Conservation (phyloP, 2,329 filamentous ascomycete species). For the Xylariaceae sp. region DNA sequence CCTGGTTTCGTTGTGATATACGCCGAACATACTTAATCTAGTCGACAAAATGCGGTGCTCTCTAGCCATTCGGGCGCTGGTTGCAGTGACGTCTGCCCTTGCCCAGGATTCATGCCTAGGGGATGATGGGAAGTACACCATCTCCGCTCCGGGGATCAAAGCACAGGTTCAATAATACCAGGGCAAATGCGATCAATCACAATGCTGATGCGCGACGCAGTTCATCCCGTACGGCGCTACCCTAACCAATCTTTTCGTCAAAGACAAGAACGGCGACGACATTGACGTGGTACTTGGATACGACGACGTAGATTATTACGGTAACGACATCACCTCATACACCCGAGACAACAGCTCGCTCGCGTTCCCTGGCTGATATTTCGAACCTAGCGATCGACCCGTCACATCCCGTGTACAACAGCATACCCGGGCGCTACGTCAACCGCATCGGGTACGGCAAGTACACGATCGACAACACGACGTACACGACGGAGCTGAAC, state of each 20-base stretch:
- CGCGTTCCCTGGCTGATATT: constrained; percentile 11
- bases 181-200: constrained; percentile 1
- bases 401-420: constrained; percentile 62
- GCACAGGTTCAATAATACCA: constrained; percentile 31
- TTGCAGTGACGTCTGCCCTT: constrained; percentile 22
- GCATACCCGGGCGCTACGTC: constrained; percentile 65
- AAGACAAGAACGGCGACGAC: constrained; percentile 62
- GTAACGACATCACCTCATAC: constrained; percentile 32
- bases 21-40: constrained; percentile 10
- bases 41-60: constrained; percentile 30
- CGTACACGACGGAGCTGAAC: constrained; percentile 58
- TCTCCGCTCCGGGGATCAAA: constrained; percentile 34
- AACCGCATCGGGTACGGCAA: constrained; percentile 64
- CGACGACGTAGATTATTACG: constrained; percentile 62
- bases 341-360: not conserved
- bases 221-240: constrained; percentile 55
- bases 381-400: constrained; percentile 44
- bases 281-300: constrained; percentile 67
- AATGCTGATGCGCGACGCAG: constrained; percentile 20
- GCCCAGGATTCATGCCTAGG: constrained; percentile 29
- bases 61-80: constrained; percentile 25
- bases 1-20: not conserved
- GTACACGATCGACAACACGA: constrained; percentile 56
- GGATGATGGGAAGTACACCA: constrained; percentile 38
- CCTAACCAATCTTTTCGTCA: constrained; percentile 65